Evolutionary conservation across 176 grass and related monocot species (phyloP), one percentile per base, ranked within the genome.

Genomic region (Triticum timopheevii): DNA sequence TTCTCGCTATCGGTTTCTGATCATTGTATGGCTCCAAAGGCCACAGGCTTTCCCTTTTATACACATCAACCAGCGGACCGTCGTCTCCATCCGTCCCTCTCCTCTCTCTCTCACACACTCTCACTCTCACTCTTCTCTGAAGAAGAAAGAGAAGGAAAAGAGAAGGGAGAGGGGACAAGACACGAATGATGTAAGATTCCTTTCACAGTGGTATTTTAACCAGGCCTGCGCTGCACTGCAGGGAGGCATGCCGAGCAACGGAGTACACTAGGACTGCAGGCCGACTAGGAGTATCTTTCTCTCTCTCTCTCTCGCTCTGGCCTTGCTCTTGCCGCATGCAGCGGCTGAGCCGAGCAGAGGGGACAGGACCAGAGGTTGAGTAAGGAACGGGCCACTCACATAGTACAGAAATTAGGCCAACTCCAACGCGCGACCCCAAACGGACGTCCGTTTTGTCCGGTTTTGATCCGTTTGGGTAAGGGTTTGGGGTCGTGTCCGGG

Each of bases 151-250:
- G 19, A 7, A 19, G 19, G 2, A 58, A 22, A 77, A 62, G 77
- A 52, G 81, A 76, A 71, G 70, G 20, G 70, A 38, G 64, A 85
- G 86, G 86, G 34, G 90, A 84, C 86, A 88, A 85, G 77, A 85
- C 86, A 88, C 56, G 90, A 91, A 91, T 91, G 90, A 91, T 91
- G 86, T 65, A 85, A 91, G 86, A 88, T 91, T 91, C 90, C 90
- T 85, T 85, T 91, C 90, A 81, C 77, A 78, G 86, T 44, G 72
- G 31, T 73, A 81, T 88, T 85, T 88, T 88, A 91, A 77, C 80
- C 49, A 82, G 77, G 20, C 25, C 66, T 49, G 66, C 70, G 70
- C 45, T 4, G 40, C 40, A 31, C 25, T 66, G 64, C 64, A 66
- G 64, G 23, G 13, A 30, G 72, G 86, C 86, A 88, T 88, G 86